Conservation (phyloP, 2,329 filamentous ascomycete genomes). For the Stagonosporopsis cucurbitacearum region DNA sequence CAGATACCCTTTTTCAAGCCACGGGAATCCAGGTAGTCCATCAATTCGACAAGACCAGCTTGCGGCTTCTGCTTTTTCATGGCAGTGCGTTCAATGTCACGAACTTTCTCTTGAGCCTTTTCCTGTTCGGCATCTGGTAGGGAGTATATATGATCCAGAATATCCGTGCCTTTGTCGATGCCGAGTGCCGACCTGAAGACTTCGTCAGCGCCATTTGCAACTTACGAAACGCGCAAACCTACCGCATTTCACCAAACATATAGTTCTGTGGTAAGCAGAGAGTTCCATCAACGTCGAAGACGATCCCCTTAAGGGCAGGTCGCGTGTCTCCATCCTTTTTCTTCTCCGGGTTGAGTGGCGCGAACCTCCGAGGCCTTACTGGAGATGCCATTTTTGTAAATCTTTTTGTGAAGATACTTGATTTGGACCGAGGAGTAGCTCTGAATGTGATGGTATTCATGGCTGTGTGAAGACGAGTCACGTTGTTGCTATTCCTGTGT, state of each 20-base stretch:
- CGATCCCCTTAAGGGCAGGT: conserved; percentile 62
- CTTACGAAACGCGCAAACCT: conserved; percentile 18
- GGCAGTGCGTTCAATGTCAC: conserved; percentile 77
- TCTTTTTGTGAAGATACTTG: background rate
- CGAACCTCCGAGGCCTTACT: conserved; percentile 54
- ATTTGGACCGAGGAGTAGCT: background rate
- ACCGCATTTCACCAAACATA: conserved; percentile 92
- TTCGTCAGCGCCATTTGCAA: background rate
- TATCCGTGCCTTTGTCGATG: conserved; percentile 78
- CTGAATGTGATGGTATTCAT: conserved; percentile 5
- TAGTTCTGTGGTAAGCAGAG: conserved; percentile 90
- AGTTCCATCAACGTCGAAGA: conserved; percentile 97
- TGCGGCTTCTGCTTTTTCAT: conserved; percentile 84
- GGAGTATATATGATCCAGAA: conserved; percentile 83
- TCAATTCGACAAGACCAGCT: conserved; percentile 76
- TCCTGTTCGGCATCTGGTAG: conserved; percentile 69
- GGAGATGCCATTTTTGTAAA: conserved; percentile 24
- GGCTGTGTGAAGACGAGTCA: conserved; percentile 4
- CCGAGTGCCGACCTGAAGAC: conserved; percentile 60
- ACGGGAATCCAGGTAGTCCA: conserved; percentile 77
- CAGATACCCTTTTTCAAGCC: conserved; percentile 81
- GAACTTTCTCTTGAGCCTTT: conserved; percentile 74
- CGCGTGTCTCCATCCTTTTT: conserved; percentile 40
- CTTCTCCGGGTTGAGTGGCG: conserved; percentile 54
- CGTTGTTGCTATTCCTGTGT: conserved; percentile 8